Evolutionary conservation across 1,284 basidiomycete genomes (phyloP), one percentile per base, ranked within the genome.

Genomic region (Cryptococcus depauperatus): DNA sequence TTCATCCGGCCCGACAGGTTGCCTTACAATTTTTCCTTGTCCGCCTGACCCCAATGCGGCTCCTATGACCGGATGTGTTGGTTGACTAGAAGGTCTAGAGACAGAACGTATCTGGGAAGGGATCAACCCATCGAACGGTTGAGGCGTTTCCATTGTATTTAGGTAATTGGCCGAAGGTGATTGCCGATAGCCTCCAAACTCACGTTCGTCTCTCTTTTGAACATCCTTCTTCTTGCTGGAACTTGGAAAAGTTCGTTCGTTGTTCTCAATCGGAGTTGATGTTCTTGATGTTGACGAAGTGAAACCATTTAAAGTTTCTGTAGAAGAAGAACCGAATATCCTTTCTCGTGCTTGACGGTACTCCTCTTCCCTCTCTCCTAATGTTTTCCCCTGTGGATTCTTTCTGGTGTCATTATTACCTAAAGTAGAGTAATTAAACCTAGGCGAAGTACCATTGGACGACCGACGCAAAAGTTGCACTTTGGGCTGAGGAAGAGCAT

Each of bases 301-400:
- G n/a, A n/a, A n/a, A n/a, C n/a, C n/a, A n/a, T n/a, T n/a, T n/a
- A n/a, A n/a, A n/a, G n/a, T n/a, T n/a, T n/a, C n/a, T n/a, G n/a
- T n/a, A n/a, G n/a, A n/a, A n/a, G n/a, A n/a, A n/a, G n/a, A n/a
- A 18, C 58, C 61, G 35, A 63, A 63, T 16, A 63, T 63, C 28
- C 61, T 23, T 41, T 63, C 61, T 41, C 61, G 41, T 10, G 61
- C 59, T 6, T 58, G 26, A 2, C 56, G 38, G 40, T 63, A 63
- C 43, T 57, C 52, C 38, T 59, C 59, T 41, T 57, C 59, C 30
- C 56, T 47, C 45, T 59, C 59, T 27, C 49, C 50, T 19, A 58
- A 37, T 5, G 51, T 59, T 38, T 61, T 63, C n/a, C 35, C 37
- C 45, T 44, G 23, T n/a, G n/a, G n/a, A n/a, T n/a, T n/a, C 18